Evolutionary conservation across 768 basidiomycete species (phyloP).

Genomic region (Mycena vulgaris): DNA sequence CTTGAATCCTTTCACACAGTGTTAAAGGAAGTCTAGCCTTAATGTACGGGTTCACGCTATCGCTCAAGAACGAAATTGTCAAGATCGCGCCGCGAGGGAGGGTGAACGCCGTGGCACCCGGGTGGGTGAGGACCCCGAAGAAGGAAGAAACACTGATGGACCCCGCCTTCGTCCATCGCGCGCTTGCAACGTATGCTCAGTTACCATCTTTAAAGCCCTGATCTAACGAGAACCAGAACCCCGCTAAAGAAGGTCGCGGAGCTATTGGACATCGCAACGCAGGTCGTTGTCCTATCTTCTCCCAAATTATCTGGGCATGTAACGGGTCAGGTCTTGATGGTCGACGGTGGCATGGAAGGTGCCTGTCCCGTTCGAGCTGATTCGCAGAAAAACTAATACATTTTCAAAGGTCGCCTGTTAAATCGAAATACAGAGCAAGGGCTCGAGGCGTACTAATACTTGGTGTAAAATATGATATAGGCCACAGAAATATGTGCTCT

Average conservation of each 20-base stretch:
- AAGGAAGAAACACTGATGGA: constrained; percentile 71
- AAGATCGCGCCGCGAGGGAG: constrained; percentile 78
- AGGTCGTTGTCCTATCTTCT: constrained; percentile 75
- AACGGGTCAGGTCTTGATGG: constrained; percentile 78
- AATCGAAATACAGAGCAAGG: neutral
- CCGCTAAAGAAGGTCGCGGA: constrained; percentile 79
- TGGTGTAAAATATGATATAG: too few species aligned
- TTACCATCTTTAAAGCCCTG: neutral
- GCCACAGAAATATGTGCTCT: too few species aligned
- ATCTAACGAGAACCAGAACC: constrained; percentile 57
- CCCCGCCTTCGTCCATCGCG: constrained; percentile 66
- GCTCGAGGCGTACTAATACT: constrained; percentile 2
- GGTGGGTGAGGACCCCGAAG: constrained; percentile 79
- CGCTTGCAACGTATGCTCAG: constrained; percentile 74
- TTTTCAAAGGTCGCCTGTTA: constrained; percentile 19
- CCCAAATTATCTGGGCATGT: constrained; percentile 77
- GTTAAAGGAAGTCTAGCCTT: constrained; percentile 65
- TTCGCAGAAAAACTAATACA: neutral
- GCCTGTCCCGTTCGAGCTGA: constrained; percentile 11
- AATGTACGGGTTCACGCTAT: constrained; percentile 80
- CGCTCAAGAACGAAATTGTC: constrained; percentile 87
- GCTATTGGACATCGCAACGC: constrained; percentile 75
- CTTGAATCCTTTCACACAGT: neutral
- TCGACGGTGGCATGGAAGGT: constrained; percentile 88
- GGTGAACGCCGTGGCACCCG: constrained; percentile 81